These are phyloP conservation scores for Jamesozyma gamospora DNA, from an alignment of 805 yeast species.

Conservation along the genomic window DNA sequence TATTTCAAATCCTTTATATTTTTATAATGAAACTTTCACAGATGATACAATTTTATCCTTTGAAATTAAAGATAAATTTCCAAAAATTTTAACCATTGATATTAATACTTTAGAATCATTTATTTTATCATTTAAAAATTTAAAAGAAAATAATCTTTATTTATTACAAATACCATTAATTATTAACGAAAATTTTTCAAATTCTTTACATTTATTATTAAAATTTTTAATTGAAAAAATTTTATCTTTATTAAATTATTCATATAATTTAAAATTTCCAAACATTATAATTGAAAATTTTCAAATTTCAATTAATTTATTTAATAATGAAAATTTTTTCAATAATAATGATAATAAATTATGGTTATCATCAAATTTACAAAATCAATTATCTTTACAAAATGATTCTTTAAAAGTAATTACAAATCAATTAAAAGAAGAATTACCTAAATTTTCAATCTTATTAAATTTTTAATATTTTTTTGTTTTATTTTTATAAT, in stretches of 20 bases:
- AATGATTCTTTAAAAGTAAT: not conserved
- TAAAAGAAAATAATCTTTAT: slow-evolving; percentile 2
- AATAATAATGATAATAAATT: too few relatives aligned
- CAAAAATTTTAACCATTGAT: slow-evolving; percentile 9
- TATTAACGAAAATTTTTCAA: not conserved
- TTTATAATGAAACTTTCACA: slow-evolving; percentile 3
- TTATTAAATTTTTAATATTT: not conserved
- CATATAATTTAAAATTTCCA: slow-evolving; percentile 8
- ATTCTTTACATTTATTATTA: not conserved
- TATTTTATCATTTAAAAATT: slow-evolving; percentile 6
- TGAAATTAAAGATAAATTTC: slow-evolving; percentile 5
- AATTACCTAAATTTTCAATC: not conserved
- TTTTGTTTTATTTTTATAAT: not conserved
- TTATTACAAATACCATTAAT: slow-evolving; percentile 5
- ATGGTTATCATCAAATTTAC: slow-evolving; percentile 4
- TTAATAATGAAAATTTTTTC: not conserved
- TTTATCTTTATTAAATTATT: slow-evolving; percentile 5
- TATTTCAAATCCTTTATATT: not conserved
- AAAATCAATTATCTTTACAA: slow-evolving; percentile 1
- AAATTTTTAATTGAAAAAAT: slow-evolving; percentile 4
- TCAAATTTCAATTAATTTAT: slow-evolving; percentile 6
- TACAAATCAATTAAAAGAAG: not conserved
- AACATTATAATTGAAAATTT: slow-evolving; percentile 8
- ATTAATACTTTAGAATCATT: slow-evolving; percentile 8
- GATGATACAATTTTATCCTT: slow-evolving; percentile 7